Evolutionary conservation across 169 alveolate species (phyloP).

Genomic region (Eimeria maxima): DNA sequence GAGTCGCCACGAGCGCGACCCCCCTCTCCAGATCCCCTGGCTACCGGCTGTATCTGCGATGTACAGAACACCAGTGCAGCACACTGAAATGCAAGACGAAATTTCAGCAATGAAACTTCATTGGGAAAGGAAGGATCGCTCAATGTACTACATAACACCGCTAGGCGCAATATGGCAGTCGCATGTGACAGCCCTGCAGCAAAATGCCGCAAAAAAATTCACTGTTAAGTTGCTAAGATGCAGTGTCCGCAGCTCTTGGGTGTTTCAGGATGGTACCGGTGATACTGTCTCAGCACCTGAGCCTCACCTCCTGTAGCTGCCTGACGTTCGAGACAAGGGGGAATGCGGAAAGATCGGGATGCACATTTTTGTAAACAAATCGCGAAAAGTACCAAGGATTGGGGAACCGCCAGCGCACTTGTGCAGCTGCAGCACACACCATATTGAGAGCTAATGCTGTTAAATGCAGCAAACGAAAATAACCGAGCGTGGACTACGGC

Average conservation of each 20-base stretch:
- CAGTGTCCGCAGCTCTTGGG: background rate
- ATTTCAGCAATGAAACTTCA: too few species aligned
- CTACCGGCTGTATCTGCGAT: background rate
- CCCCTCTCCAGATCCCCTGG: background rate
- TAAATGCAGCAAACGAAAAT: background rate
- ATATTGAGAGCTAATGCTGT: background rate
- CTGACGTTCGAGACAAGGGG: constrained; percentile 24
- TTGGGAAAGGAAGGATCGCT: too few species aligned
- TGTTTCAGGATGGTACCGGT: background rate
- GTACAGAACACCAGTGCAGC: background rate
- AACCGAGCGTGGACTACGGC: background rate
- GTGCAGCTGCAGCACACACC: constrained; percentile 35
- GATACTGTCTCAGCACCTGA: background rate
- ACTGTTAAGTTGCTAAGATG: background rate
- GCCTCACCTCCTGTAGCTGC: constrained; percentile 19
- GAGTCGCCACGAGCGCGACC: background rate
- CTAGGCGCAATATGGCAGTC: background rate
- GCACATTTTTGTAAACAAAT: constrained; percentile 40
- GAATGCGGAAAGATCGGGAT: constrained; percentile 17
- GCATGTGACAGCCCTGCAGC: background rate
- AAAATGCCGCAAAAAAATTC: background rate
- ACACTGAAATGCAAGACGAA: background rate
- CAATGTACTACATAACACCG: background rate
- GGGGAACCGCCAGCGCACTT: constrained; percentile 75
- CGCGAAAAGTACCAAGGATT: constrained; percentile 78